Conservation (phyloP, 176 grass and related monocot species). For the Lolium rigidum region DNA sequence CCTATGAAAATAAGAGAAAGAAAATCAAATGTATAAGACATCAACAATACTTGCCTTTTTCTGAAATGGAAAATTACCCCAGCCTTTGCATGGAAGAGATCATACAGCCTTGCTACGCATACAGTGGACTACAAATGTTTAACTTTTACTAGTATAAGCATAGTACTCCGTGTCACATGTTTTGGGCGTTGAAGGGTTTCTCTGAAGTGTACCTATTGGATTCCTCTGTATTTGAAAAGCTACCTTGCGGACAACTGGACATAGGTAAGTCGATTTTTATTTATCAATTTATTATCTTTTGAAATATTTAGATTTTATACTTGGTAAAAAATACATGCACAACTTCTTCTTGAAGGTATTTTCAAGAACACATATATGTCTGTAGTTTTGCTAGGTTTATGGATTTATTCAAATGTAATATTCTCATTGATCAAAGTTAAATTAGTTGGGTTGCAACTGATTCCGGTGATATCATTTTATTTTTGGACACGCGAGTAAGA, state of each 20-base stretch:
- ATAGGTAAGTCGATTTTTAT: not conserved
- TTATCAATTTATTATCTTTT: not conserved
- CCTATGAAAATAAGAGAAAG: constrained; percentile 25
- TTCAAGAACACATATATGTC: not conserved
- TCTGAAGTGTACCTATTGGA: not conserved
- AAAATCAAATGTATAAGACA: not conserved
- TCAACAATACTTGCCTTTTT: not conserved
- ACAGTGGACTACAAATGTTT: not conserved
- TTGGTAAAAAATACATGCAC: not conserved
- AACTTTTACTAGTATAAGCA: not conserved
- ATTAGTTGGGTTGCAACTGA: not conserved
- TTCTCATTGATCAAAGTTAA: not conserved
- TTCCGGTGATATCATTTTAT: not conserved
- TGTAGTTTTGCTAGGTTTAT: not conserved
- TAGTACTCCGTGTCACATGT: not conserved
- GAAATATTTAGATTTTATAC: not conserved
- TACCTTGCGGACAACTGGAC: not conserved
- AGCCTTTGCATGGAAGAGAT: too few species aligned
- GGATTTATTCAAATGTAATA: not conserved
- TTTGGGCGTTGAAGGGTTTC: not conserved
- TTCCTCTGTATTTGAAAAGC: not conserved
- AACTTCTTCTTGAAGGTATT: not conserved
- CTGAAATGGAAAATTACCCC: too few species aligned
- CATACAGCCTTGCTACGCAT: not conserved
- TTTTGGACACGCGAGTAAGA: not conserved